Evolutionary conservation across 345 rosid genomes (phyloP).

Genomic region (Lumnitzera racemosa): DNA sequence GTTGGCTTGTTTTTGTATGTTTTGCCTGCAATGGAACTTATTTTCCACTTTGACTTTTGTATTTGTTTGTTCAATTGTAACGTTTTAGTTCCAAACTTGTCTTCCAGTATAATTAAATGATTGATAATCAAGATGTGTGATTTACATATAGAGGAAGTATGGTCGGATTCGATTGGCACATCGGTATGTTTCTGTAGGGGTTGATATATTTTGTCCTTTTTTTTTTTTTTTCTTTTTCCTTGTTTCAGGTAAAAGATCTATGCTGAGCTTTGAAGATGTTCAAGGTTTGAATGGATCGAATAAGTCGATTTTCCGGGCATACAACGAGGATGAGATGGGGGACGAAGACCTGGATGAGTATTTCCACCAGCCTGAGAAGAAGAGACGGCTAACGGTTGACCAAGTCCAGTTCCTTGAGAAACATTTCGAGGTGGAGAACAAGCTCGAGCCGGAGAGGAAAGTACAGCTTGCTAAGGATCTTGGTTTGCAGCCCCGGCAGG

Average conservation of each 20-base stretch:
- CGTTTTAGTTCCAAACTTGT: no score
- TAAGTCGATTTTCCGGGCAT: conserved; percentile 21
- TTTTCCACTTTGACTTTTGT: not conserved
- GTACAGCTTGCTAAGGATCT: conserved; percentile 59
- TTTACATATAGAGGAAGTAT: no score
- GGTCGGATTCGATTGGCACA: no score
- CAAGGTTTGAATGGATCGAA: conserved; percentile 10
- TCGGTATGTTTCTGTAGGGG: not conserved
- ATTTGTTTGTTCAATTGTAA: not conserved
- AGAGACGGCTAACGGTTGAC: conserved; percentile 31
- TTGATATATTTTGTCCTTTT: not conserved
- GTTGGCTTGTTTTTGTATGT: no score
- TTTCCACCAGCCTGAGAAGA: conserved; percentile 42
- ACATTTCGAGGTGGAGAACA: conserved; percentile 50
- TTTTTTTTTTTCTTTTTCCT: not conserved
- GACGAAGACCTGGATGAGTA: conserved; percentile 43
- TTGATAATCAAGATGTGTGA: no score
- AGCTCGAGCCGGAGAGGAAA: conserved; percentile 62
- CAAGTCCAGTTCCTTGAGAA: conserved; percentile 66
- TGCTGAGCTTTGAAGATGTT: conserved; percentile 40
- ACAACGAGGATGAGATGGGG: conserved; percentile 33
- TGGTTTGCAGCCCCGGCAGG: conserved; percentile 62
- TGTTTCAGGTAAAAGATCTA: conserved; percentile 29
- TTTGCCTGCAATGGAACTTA: no score
- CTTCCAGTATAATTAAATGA: no score